Evolutionary conservation across 2,329 filamentous ascomycete genomes (phyloP).

Genomic region (Microcera coccophila): DNA sequence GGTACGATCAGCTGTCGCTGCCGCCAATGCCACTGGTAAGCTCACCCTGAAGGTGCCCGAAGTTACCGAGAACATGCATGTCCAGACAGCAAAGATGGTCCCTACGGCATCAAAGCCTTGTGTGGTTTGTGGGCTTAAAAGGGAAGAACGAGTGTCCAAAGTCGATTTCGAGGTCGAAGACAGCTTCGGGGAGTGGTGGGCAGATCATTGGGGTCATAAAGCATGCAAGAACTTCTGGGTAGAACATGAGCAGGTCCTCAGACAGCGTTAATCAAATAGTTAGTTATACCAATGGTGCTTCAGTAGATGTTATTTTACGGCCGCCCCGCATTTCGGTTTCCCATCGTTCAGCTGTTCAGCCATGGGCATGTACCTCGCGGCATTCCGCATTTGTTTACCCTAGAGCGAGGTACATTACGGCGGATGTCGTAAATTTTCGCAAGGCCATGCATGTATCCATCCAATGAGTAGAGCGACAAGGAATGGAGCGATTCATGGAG

Average conservation of each 20-base stretch:
- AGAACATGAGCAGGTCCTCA: conserved; percentile 65
- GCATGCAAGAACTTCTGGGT: conserved; percentile 84
- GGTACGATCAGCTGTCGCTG: conserved; percentile 67
- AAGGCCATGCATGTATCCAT: no score
- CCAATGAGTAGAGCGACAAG: no score
- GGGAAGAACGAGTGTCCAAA: conserved; percentile 76
- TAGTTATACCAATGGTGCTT: no score
- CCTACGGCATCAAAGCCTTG: conserved; percentile 72
- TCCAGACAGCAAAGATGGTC: conserved; percentile 68
- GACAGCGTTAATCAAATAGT: conserved; percentile 68
- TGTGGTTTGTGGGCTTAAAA: conserved; percentile 79
- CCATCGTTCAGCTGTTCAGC: no score
- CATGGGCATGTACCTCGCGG: no score
- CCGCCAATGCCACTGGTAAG: conserved; percentile 58
- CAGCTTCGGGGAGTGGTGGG: conserved; percentile 96
- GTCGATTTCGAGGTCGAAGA: conserved; percentile 78
- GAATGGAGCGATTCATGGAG: no score
- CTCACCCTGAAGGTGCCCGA: conserved; percentile 61
- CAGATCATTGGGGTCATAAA: conserved; percentile 79
- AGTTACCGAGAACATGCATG: conserved; percentile 63
- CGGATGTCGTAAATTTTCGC: no score
- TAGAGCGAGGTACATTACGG: no score
- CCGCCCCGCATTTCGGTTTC: no score
- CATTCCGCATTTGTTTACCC: no score
- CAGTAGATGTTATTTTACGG: no score